phyloP scores from a whole-genome alignment of 2,329 filamentous ascomycete genomes.

The Talaromyces sp. region DNA sequence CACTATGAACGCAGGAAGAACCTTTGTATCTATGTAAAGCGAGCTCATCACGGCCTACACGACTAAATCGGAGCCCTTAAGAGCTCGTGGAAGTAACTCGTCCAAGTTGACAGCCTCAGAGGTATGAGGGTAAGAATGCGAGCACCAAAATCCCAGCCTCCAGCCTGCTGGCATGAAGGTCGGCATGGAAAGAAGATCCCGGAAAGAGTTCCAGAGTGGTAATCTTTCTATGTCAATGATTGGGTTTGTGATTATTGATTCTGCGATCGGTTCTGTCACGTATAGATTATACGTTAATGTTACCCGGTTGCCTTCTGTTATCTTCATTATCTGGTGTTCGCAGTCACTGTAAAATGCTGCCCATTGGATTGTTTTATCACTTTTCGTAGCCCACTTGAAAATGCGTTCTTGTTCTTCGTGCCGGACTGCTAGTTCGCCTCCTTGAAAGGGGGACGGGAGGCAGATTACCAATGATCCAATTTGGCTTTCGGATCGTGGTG shows the following conservation, averaged over 20 bases:
- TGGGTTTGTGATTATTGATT: neutral
- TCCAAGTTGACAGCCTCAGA: conserved; percentile 19
- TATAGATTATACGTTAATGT: conserved; percentile 29
- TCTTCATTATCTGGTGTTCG: conserved; percentile 45
- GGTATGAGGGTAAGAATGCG: conserved; percentile 53
- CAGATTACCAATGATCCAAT: conserved; percentile 60
- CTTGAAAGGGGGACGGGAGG: conserved; percentile 43
- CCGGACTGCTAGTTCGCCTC: conserved; percentile 36
- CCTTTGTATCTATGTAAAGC: conserved; percentile 32
- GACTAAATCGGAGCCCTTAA: conserved; percentile 54
- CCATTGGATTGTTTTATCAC: conserved; percentile 34
- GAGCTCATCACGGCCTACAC: conserved; percentile 43
- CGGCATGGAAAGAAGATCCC: conserved; percentile 25
- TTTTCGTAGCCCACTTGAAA: conserved; percentile 32
- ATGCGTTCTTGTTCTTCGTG: conserved; percentile 31
- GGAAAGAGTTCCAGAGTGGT: neutral
- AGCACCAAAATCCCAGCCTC: conserved; percentile 49
- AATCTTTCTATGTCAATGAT: neutral
- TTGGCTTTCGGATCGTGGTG: conserved; percentile 51
- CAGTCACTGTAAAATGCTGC: conserved; percentile 44
- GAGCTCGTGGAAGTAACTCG: conserved; percentile 34
- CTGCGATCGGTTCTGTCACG: neutral
- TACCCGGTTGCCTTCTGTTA: conserved; percentile 56
- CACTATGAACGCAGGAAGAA: conserved; percentile 36
- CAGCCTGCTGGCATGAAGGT: conserved; percentile 49